Base-by-base conservation (phyloP, 441 rosid genomes). In the Mallotus japonicus region DNA sequence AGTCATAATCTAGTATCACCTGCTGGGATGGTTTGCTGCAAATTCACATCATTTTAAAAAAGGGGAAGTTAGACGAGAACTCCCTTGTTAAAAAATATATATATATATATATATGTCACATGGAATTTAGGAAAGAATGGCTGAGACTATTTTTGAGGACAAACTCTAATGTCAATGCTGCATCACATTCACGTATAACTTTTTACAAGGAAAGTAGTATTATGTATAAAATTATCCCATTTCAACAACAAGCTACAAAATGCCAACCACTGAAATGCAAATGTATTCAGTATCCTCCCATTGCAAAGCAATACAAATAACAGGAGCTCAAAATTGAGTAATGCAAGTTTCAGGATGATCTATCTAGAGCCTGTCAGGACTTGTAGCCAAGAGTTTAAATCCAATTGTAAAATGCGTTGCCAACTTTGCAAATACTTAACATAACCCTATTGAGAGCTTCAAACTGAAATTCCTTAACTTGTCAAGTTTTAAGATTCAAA, bases 1-100 rank as follows among this genome's bases (percentile, higher is more conserved):
- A 95, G 78, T 95, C 99, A 85, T 92, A 95, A 84, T 95, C 97
- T 66, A 95, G 85, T 81, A 95, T 90, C 85, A 95, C 96, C 86
- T 91, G 90, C 79, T 95, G 83, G 53, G 82, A 90, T 53, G 96
- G 98, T 79, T 92, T 91, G 90, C 98, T 92, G 90, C 85, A 84
- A 79, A 78, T 68, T 63, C 78, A 85, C 44, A 55, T 40, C 24
- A 54, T 16, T 15, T 53, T 16, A 17, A 67, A 28, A 15, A 3
- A 11, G 4, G 51, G 34, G 28, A 55, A 1, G 12, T 40, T 11
- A 44, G 7, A 37, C 17, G 72, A 54, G 2, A 55, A 55, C n/a
- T 54, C 11, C 32, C 51, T 53, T 11, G 32, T 28, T 7, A 12
- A 54, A 68, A 37, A 4, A 12, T 0, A 5, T 22, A n/a, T 24